These are phyloP conservation scores for Claviceps lovelessii DNA, from an alignment of 2,329 filamentous ascomycete genomes.

Conservation along the genomic window DNA sequence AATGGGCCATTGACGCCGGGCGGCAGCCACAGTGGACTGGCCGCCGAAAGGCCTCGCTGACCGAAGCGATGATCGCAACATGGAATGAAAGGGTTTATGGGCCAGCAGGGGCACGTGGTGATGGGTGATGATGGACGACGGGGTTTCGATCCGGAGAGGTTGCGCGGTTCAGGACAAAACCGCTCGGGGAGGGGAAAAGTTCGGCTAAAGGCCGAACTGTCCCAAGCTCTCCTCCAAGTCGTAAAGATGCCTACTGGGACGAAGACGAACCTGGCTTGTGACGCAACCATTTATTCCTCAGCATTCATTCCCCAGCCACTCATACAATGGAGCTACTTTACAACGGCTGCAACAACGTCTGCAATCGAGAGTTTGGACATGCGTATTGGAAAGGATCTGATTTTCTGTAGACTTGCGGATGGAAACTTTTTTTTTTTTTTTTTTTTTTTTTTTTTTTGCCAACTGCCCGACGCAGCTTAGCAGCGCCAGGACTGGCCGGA, in stretches of 20 bases:
- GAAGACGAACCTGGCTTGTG: constrained; percentile 20
- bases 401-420: no score
- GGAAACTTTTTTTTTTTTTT: neutral
- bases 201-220: constrained; percentile 22
- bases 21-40: constrained; percentile 37
- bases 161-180: constrained; percentile 24
- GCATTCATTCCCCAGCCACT: neutral
- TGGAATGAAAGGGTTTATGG: constrained; percentile 37
- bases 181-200: constrained; percentile 28
- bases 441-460: neutral
- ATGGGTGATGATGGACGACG: constrained; percentile 14
- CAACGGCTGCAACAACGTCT: neutral
- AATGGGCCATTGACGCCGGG: constrained; percentile 44
- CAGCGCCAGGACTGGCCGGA: neutral
- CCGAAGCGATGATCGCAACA: constrained; percentile 56
- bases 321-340: neutral
- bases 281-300: constrained; percentile 12
- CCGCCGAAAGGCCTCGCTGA: constrained; percentile 45
- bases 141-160: constrained; percentile 8
- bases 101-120: constrained; percentile 21
- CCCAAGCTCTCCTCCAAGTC: neutral
- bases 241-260: constrained; percentile 14
- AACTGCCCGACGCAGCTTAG: no score
- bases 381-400: neutral
- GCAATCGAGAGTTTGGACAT: neutral